Evolutionary conservation across 2,329 filamentous ascomycete genomes (phyloP), one percentile per base, ranked within the genome.

Genomic region (Botrytis aclada): DNA sequence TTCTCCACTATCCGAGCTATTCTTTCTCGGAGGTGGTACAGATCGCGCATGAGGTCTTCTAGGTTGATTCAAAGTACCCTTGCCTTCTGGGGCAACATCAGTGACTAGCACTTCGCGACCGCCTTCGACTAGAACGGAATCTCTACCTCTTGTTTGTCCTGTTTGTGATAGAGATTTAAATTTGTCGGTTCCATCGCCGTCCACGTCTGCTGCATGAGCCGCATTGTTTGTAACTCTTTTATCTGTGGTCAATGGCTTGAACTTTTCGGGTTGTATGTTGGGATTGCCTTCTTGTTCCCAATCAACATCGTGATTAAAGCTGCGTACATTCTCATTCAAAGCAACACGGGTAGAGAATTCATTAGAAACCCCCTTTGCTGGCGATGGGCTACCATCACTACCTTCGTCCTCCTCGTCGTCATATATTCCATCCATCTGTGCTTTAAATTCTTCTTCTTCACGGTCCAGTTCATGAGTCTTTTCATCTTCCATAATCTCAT

Each of bases 401-500:
- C 75, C 74, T n/a, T 73, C 66, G 22, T 72, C 69, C 39, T 79
- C 77, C 51, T 85, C 85, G 37, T 88, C 87, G 25, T 82, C 82
- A 76, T 92, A 91, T 64, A 92, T 89, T 8, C 86, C 85, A 45
- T 88, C 84, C 88, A 91, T 91, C 69, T 90, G 87, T 6, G 84
- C 82, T 78, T 88, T 86, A 76, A 87, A 90, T 41, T 84, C 82
- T 69, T 86, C 81, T 62, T 80, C 78, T 74, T 84, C 86, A 22
- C 86, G 84, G 77, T 92, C 90, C 66, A 89, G 82, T 78, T 94
- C 91, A 41, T 88, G 88, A 77, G 89, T 87, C 69, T 91, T 87
- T 77, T 94, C 91, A 74, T 95, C 89, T 79, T 96, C 93, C 79
- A 93, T 89, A 74, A 98, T 91, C 79, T 93, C 93, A 81, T 99